Percentiles rank a stretch among this genome's conserved stretches.
These are phyloP conservation scores for Ophiostoma quercus DNA, from an alignment of 2,329 filamentous ascomycete species.

Conservation along the genomic window DNA sequence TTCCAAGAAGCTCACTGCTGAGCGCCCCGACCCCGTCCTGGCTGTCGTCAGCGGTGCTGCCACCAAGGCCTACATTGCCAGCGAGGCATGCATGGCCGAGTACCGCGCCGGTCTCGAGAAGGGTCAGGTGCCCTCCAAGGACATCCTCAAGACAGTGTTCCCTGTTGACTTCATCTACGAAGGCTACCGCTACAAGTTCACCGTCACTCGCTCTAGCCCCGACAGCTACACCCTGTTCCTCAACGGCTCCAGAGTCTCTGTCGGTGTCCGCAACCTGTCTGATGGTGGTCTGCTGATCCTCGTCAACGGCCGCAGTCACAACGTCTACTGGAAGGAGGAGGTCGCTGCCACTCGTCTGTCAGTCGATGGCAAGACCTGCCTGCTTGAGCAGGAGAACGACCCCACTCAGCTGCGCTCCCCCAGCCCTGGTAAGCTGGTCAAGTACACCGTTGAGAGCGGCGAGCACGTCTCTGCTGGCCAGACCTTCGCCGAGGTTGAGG, in stretches of 20 bases:
- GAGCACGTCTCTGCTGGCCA: slow-evolving; percentile 88
- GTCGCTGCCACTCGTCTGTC: slow-evolving; percentile 91
- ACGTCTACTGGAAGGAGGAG: slow-evolving; percentile 99
- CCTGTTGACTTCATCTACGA: slow-evolving; percentile 98
- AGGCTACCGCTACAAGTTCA: slow-evolving; percentile 94
- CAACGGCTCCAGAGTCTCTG: slow-evolving; percentile 93
- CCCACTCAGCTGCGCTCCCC: slow-evolving; percentile 93
- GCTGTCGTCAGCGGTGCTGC: slow-evolving; percentile 95
- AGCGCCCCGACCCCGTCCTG: slow-evolving; percentile 86
- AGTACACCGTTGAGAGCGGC: slow-evolving; percentile 94
- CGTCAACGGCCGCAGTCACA: slow-evolving; percentile 89
- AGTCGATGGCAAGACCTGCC: slow-evolving; percentile 95
- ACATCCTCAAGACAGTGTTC: slow-evolving; percentile 96
- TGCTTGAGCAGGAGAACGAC: slow-evolving; percentile 98
- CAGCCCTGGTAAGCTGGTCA: slow-evolving; percentile 94
- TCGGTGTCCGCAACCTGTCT: slow-evolving; percentile 85
- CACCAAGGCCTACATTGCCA: slow-evolving; percentile 91
- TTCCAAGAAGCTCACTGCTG: slow-evolving; percentile 92
- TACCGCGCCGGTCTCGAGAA: slow-evolving; percentile 88
- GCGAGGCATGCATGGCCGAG: slow-evolving; percentile 79
- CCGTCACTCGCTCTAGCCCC: slow-evolving; percentile 80
- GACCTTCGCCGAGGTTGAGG: slow-evolving; percentile 93
- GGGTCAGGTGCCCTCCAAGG: slow-evolving; percentile 94
- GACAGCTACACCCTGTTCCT: slow-evolving; percentile 98
- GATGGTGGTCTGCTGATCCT: slow-evolving; percentile 91